A percentile compares a stretch with the other conserved stretches of the same genome.
Evolutionary conservation across 495 filamentous ascomycete species (phyloP).

Genomic region (Echria macrotheca): DNA sequence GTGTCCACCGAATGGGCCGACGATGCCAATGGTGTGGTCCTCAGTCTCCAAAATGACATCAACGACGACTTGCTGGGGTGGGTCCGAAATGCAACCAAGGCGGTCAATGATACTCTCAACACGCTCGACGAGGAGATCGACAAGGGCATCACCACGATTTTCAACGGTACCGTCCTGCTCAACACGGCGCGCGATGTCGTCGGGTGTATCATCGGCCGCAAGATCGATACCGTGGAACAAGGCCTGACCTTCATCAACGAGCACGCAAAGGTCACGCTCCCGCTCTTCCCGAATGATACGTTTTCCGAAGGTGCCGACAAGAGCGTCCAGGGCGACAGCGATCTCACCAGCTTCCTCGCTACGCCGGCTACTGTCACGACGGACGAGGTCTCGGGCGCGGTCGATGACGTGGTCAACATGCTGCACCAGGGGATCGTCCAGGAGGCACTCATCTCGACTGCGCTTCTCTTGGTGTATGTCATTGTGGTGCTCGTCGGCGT

Average conservation of each 20-base stretch:
- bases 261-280: constrained; percentile 77
- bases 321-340: constrained; percentile 51
- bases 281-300: constrained; percentile 67
- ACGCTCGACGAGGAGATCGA: constrained; percentile 70
- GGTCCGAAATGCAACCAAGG: constrained; percentile 74
- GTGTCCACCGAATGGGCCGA: constrained; percentile 73
- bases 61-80: constrained; percentile 84
- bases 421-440: constrained; percentile 59
- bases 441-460: constrained; percentile 71
- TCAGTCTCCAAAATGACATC: constrained; percentile 60
- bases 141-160: constrained; percentile 64
- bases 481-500: constrained; percentile 70
- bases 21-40: constrained; percentile 69
- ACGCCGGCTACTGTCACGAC: constrained; percentile 60
- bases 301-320: constrained; percentile 75
- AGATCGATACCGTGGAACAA: constrained; percentile 68
- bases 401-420: constrained; percentile 57
- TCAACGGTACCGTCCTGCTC: constrained; percentile 71
- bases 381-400: constrained; percentile 74
- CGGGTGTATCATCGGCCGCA: constrained; percentile 70
- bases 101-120: constrained; percentile 82
- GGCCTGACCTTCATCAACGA: constrained; percentile 87
- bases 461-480: constrained; percentile 67
- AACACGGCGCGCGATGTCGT: constrained; percentile 67
- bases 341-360: constrained; percentile 68